These are phyloP conservation scores for Penicillium canariense DNA, from an alignment of 495 filamentous ascomycete species.

Conservation along the genomic window DNA sequence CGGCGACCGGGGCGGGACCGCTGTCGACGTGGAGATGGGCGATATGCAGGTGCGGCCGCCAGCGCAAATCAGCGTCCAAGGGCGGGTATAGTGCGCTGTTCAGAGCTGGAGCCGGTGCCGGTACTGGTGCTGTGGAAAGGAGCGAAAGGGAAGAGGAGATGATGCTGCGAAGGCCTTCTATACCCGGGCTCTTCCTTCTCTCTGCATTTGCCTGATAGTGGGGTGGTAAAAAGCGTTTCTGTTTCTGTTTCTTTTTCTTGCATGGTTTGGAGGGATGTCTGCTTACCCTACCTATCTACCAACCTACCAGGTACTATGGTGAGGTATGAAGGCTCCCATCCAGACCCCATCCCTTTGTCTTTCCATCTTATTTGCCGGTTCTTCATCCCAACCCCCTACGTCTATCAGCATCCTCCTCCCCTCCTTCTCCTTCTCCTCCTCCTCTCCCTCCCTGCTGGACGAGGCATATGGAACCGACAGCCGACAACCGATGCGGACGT, in stretches of 20 bases:
- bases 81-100: conserved; percentile 17
- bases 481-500: no score
- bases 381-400: no score
- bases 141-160: not conserved
- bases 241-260: not conserved
- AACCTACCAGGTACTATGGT: no score
- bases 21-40: conserved; percentile 10
- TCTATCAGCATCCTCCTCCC: no score
- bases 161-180: not conserved
- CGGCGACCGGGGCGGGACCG: conserved; percentile 1
- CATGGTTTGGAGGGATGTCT: not conserved
- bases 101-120: not conserved
- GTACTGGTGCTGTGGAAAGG: not conserved
- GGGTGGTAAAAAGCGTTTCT: not conserved
- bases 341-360: no score
- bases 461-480: no score
- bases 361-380: no score
- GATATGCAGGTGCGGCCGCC: conserved; percentile 11
- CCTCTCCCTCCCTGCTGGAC: no score
- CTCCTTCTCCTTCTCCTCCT: no score
- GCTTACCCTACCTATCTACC: no score
- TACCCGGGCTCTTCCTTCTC: not conserved
- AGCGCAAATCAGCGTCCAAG: conserved; percentile 25
- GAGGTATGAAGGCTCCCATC: no score
- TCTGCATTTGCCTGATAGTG: not conserved